phyloP scores from a whole-genome alignment of 2,329 filamentous ascomycete species.

The Lachnellula cervina region DNA sequence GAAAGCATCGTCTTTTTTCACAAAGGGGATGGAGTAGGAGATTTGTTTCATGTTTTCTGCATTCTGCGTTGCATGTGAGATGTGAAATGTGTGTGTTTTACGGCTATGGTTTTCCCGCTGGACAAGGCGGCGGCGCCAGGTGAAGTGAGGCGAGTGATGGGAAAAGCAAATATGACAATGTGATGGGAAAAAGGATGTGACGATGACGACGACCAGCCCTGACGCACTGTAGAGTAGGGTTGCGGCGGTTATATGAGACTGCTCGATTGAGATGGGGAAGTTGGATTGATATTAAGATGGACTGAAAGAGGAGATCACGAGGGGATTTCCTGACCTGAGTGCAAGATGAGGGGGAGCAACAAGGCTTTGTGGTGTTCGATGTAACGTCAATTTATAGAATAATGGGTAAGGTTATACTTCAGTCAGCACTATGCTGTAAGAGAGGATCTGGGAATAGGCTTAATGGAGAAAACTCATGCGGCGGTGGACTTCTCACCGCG shows the following conservation, averaged over 20 bases:
- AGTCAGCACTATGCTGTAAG: background rate
- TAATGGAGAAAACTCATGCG: background rate
- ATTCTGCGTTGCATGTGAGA: no score
- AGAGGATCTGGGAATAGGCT: background rate
- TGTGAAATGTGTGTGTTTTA: no score
- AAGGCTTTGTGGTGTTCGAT: background rate
- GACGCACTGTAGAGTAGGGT: constrained; percentile 1
- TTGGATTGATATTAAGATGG: background rate
- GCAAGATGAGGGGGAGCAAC: background rate
- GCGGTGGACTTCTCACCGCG: background rate
- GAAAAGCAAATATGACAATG: background rate
- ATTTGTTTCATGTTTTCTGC: no score
- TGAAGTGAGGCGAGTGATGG: no score
- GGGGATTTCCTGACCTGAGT: background rate
- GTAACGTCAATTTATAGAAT: constrained; percentile 9
- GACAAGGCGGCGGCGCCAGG: no score
- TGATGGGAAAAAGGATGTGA: background rate
- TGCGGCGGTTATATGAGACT: constrained; percentile 8
- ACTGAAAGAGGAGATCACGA: constrained; percentile 1
- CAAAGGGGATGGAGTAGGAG: background rate
- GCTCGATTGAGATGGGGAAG: background rate
- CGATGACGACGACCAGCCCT: background rate
- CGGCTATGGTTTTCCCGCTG: no score
- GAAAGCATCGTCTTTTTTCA: constrained; percentile 5
- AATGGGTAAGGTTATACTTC: background rate